Base-by-base conservation (phyloP, 208 protist genomes). In the Leishmania lainsoni region DNA sequence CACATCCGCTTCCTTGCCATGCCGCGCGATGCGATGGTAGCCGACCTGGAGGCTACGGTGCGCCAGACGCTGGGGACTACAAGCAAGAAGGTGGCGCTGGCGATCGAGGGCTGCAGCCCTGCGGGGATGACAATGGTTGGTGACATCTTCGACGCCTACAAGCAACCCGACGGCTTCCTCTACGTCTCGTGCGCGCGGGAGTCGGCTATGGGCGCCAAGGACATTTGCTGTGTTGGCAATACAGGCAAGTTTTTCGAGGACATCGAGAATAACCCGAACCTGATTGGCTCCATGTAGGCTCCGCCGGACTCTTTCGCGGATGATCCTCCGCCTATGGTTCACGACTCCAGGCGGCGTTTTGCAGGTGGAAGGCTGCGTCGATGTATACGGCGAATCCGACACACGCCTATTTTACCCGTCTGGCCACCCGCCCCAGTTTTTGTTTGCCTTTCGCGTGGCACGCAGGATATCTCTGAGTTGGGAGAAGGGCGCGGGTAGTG, bases 101-200 rank as follows among this genome's bases (percentile, higher is more conserved):
- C 76, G 16, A 78, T 86, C 49, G 78, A 76, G 29, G 72, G 65
- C 75, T 77, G 56, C 75, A 68, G 74, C 2, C 78, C 79, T 16
- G 66, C 83, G 1, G 29, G 69, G 61, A 73, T 75, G 20, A 75
- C 79, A 6, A 75, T 56, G 39, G 26, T 86, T 59, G 69, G 66
- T 26, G 83, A 86, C 83, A 59, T 86, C 32, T 79, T 80, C 78
- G 75, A 83, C 65, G 72, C 42, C 58, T 86, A 75, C 78, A 70
- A 75, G 61, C 61, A 61, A 49, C 75, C 68, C 35, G 83, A 86
- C 79, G 83, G 83, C 70, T 81, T 86, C 59, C 83, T 86, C 52
- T 71, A 86, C 79, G 83, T 86, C 10, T 73, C 79, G 6, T 66
- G 75, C 65, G 58, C 72, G 39, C 45, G 49, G 4, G 83, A 86